Base-by-base conservation (phyloP, 257 asterid species). In the Capsicum pubescens region DNA sequence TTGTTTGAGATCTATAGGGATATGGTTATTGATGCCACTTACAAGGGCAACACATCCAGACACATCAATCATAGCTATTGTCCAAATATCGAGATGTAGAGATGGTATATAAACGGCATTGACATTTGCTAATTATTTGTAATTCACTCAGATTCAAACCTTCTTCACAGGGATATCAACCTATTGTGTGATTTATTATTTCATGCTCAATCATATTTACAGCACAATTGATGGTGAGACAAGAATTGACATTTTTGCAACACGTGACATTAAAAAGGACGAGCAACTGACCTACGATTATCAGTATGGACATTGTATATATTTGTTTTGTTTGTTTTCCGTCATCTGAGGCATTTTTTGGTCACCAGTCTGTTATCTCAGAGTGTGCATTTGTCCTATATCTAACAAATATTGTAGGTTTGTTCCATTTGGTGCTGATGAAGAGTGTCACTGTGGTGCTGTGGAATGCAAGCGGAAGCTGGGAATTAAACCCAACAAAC, bases 351-450 rank as follows among this genome's bases (percentile, higher is more conserved):
- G 46, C 84, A 19, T 39, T 63, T 21, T 46, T 60, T 50, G 0
- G 35, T 82, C 78, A 64, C 66, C 60, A 64, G 50, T 56, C 52
- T 82, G 71, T 82, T 17, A 46, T 48, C 26, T 81, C 58, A 39
- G 19, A 61, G 78, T 55, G 58, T 82, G 36, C 82, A 60, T 74
- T 82, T 60, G 42, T 82, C 42, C 71, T 83, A 59, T 56, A 83
- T 87, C 93, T 95, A 91, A 95, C 90, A 87, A 89, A 83, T 87
- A 35, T 86, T 84, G 94, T 97, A 96, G 99, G 95, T 96, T 96
- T 90, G 99, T 96, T 90, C 99, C 94, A 87, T 96, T 96, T 90
- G 99, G 99, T 84, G 98, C 99, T 87, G 99, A 96, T 91, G 95
- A 96, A 89, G 94, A 93, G 89, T 96, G 99, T 88, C 88, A 92